Percentiles rank a stretch among this genome's conserved stretches.
phyloP scores from a whole-genome alignment of 208 protist genomes.

The Acanthamoeba rhysodes region DNA sequence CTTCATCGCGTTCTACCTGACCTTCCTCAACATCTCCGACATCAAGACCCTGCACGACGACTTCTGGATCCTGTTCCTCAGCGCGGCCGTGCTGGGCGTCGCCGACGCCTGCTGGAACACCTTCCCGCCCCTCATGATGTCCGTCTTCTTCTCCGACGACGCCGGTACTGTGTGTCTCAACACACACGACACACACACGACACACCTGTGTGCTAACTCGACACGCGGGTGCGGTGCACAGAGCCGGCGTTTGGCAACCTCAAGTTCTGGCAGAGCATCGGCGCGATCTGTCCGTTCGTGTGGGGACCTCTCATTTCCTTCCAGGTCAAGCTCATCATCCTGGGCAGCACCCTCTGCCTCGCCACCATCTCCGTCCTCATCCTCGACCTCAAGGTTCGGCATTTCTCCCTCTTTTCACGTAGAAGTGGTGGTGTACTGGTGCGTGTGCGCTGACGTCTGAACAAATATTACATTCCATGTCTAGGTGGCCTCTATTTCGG shows the following conservation, averaged over 20 bases:
- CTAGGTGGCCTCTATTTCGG: constrained; percentile 11
- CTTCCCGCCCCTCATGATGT: constrained; percentile 63
- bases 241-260: constrained; percentile 58
- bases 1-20: constrained; percentile 45
- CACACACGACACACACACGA: not conserved
- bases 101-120: constrained; percentile 53
- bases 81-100: constrained; percentile 48
- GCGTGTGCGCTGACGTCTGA: not conserved
- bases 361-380: constrained; percentile 13
- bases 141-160: constrained; percentile 44
- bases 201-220: not conserved
- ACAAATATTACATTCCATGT: not conserved
- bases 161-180: not conserved
- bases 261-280: constrained; percentile 65
- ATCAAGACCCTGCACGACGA: not conserved
- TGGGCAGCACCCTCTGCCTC: constrained; percentile 44
- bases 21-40: not conserved
- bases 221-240: not conserved
- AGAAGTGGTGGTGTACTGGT: no score
- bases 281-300: constrained; percentile 22
- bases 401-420: no score
- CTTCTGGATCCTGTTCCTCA: constrained; percentile 58
- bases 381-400: constrained; percentile 24
- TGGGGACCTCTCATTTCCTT: constrained; percentile 32
- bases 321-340: constrained; percentile 15